Evolutionary conservation across 2,329 filamentous ascomycete species (phyloP), one percentile per base, ranked within the genome.

Genomic region (Fusarium ramigenum): DNA sequence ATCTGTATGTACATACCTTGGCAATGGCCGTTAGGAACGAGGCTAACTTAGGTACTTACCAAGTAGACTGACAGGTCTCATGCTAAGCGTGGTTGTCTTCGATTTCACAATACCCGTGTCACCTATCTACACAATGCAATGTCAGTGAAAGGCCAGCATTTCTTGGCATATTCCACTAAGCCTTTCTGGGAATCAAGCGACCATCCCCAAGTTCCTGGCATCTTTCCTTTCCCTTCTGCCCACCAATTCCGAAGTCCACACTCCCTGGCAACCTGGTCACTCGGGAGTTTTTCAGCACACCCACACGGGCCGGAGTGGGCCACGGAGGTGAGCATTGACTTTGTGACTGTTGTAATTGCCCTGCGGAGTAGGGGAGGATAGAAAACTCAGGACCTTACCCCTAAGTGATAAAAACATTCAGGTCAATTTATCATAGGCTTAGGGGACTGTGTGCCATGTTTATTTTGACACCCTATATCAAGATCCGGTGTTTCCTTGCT

Each of bases 251-350:
- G 28, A 61, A 53, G 39, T 40, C 36, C 54, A 62, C 50, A 56
- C 56, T 63, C 37, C 50, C 60, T 72, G 39, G 53, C 62, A 64
- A 69, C 62, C 70, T 74, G 59, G 66, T 73, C 70, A 69, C 56
- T 73, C 71, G 70, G 71, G 69, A 54, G 59, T 64, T 73, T 73
- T 64, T 40, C 46, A 68, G 25, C 59, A 74, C 70, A 73, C 71
- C 70, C 67, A 74, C 67, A 61, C 50, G 56, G 59, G 50, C 67
- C 56, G 56, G 62, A 56, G 67, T 72, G 69, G 69, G 60, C 58
- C 69, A 60, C 21, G 50, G 54, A 70, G 40, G 50, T 37, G 40
- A 70, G 59, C 44, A 64, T 64, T 64, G 59, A 69, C 58, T 61
- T 40, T 39, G 53, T 59, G 32, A 36, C 28, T 53, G 64, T 40